Evolutionary conservation across 129 eudicot genomes (phyloP).

Genomic region (Mikania micrantha): DNA sequence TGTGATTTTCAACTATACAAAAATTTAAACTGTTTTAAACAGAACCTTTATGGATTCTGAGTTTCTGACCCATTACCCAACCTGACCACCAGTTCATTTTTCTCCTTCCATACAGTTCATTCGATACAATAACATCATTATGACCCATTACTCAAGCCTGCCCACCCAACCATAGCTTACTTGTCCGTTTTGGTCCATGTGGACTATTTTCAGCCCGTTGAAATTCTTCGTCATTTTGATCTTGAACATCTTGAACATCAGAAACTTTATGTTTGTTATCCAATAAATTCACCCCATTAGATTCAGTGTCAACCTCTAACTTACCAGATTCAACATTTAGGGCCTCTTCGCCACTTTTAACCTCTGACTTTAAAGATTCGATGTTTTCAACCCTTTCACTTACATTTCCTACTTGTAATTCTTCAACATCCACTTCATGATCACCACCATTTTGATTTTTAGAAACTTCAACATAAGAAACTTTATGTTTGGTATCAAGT

Average conservation of each 20-base stretch:
- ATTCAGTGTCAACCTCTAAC: conserved; percentile 10
- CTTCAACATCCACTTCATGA: conserved; percentile 24
- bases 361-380: neutral
- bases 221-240: conserved; percentile 14
- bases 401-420: too few species aligned
- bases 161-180: conserved; percentile 28
- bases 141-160: neutral
- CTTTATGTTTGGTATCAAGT: conserved; percentile 9
- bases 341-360: neutral
- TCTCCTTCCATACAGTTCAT: neutral
- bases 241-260: conserved; percentile 10
- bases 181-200: conserved; percentile 22
- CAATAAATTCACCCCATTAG: neutral
- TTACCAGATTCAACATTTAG: neutral
- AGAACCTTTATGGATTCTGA: neutral
- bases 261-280: conserved; percentile 17
- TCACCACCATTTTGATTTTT: conserved; percentile 16
- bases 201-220: conserved; percentile 14
- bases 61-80: neutral
- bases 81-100: neutral
- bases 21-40: neutral
- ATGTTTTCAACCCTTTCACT: neutral
- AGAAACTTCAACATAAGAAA: conserved; percentile 13
- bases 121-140: neutral
- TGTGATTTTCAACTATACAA: neutral